Percentiles rank a stretch among this genome's conserved stretches.
phyloP scores from a whole-genome alignment of 805 yeast species.

The Huiozyma naganishii region DNA sequence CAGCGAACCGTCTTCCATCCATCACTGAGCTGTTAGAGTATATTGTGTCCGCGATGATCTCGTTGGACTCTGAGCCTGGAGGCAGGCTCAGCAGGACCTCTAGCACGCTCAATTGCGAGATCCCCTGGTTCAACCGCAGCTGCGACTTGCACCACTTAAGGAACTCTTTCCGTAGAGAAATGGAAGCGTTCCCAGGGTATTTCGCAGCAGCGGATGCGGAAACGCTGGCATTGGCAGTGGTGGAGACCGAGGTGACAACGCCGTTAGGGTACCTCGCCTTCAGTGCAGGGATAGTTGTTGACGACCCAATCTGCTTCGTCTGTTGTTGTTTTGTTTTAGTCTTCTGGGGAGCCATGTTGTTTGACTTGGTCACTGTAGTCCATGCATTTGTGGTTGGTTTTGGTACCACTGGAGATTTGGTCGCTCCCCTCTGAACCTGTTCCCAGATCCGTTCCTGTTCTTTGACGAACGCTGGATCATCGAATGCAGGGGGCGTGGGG shows the following conservation, averaged over 20 bases:
- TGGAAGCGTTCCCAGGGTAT: conserved; percentile 25
- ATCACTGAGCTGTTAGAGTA: conserved; percentile 79
- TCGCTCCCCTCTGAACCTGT: conserved; percentile 63
- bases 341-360: conserved; percentile 10
- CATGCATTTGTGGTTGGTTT: conserved; percentile 12
- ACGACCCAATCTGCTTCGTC: conserved; percentile 19
- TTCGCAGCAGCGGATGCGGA: conserved; percentile 10
- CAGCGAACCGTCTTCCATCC: conserved; percentile 93
- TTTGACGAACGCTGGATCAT: conserved; percentile 20
- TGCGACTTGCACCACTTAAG: conserved; percentile 62
- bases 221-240: neutral
- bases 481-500: conserved; percentile 8
- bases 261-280: conserved; percentile 9
- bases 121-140: conserved; percentile 59
- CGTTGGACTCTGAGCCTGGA: conserved; percentile 58
- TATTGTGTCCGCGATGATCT: conserved; percentile 84
- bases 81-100: conserved; percentile 77
- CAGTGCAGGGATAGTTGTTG: conserved; percentile 21
- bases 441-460: conserved; percentile 29
- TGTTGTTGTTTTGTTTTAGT: conserved; percentile 6
- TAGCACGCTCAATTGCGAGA: conserved; percentile 67
- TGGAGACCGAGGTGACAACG: neutral
- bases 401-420: conserved; percentile 45
- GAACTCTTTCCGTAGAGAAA: conserved; percentile 48
- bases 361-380: conserved; percentile 20